A percentile compares a stretch with the other conserved stretches of the same genome.
phyloP scores from a whole-genome alignment of 2,329 filamentous ascomycete genomes.

The Alternaria gansuensis region DNA sequence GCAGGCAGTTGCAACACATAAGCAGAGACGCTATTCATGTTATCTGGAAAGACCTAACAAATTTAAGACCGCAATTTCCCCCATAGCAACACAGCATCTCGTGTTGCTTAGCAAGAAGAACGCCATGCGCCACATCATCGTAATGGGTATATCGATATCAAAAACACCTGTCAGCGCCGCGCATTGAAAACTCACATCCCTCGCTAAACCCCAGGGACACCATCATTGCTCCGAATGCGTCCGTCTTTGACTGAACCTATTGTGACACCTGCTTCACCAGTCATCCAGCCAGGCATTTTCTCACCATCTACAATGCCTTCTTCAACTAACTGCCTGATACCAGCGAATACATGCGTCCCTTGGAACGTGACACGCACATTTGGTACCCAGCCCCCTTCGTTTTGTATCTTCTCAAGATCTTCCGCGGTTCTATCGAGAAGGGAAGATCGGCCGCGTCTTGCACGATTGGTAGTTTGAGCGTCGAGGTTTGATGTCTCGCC shows the following conservation, averaged over 20 bases:
- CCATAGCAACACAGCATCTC: background rate
- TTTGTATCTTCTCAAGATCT: slow-evolving; percentile 41
- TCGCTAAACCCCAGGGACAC: slow-evolving; percentile 36
- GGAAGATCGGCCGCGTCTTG: slow-evolving; percentile 45
- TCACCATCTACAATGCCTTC: slow-evolving; percentile 77
- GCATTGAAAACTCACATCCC: slow-evolving; percentile 2
- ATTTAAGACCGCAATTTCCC: background rate
- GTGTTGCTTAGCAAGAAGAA: slow-evolving; percentile 11
- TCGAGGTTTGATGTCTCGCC: slow-evolving; percentile 29
- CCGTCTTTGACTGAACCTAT: slow-evolving; percentile 74
- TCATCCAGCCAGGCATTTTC: slow-evolving; percentile 89
- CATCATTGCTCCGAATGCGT: slow-evolving; percentile 59
- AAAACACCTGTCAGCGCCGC: slow-evolving; percentile 28
- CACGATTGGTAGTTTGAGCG: slow-evolving; percentile 27
- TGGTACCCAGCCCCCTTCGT: slow-evolving; percentile 61
- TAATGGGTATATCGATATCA: slow-evolving; percentile 39
- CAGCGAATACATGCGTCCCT: slow-evolving; percentile 81
- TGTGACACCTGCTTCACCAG: slow-evolving; percentile 83
- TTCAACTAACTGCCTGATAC: slow-evolving; percentile 80
- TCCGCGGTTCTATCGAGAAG: slow-evolving; percentile 47
- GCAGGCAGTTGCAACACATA: background rate
- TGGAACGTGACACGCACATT: slow-evolving; percentile 73
- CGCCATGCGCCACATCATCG: slow-evolving; percentile 31
- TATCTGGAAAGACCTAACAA: background rate
- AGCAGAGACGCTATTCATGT: background rate